Evolutionary conservation across 305 asterid genomes (phyloP).

Genomic region (Petunia hybrid): DNA sequence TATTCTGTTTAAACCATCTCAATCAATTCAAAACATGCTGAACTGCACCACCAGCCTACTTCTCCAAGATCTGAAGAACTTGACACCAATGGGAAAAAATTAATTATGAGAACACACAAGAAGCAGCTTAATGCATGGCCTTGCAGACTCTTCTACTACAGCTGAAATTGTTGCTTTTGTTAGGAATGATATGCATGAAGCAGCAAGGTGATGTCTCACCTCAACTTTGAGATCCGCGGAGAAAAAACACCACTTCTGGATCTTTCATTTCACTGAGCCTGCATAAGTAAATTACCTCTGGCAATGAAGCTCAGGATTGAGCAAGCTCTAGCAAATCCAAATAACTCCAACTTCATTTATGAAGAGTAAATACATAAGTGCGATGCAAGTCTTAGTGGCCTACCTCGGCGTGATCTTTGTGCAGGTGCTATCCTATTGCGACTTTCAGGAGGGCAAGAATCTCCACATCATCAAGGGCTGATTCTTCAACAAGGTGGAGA

Average conservation of each 20-base stretch:
- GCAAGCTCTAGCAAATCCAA: not conserved
- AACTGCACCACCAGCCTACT: slow-evolving; percentile 20
- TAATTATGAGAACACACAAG: slow-evolving; percentile 9
- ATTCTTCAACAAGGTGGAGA: slow-evolving; percentile 63
- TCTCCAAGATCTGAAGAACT: not conserved
- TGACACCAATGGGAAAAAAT: not conserved
- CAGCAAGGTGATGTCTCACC: slow-evolving; percentile 7
- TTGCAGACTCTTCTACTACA: not conserved
- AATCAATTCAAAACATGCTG: slow-evolving; percentile 12
- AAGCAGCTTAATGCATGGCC: slow-evolving; percentile 12
- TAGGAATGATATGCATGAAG: not conserved
- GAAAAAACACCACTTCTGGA: not conserved
- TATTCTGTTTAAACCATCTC: slow-evolving; percentile 13
- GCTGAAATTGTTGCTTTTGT: slow-evolving; percentile 8
- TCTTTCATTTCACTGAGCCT: not conserved
- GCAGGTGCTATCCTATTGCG: slow-evolving; percentile 52
- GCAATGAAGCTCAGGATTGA: slow-evolving; percentile 7
- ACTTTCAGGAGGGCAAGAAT: slow-evolving; percentile 70
- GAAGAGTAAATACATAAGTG: not conserved
- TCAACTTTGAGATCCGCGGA: not conserved
- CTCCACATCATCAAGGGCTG: slow-evolving; percentile 66
- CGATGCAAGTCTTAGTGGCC: not conserved
- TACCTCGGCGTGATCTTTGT: slow-evolving; percentile 19
- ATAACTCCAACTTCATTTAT: slow-evolving; percentile 9
- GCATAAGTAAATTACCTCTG: not conserved